phyloP scores from a whole-genome alignment of 768 basidiomycete genomes.

The Sporobolomyces phaffii region DNA sequence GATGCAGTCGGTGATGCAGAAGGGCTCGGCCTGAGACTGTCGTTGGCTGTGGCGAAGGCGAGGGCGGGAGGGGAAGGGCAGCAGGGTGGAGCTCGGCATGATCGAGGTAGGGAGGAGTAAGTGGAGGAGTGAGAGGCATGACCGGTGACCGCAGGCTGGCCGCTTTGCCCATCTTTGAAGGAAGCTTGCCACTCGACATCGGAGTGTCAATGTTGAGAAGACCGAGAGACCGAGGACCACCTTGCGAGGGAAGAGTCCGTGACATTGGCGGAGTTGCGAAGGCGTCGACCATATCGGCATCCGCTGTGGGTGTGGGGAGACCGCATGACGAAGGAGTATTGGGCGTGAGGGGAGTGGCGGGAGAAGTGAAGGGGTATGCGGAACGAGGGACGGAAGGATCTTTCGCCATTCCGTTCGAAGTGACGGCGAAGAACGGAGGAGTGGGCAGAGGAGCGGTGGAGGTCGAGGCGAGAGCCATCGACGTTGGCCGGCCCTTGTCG shows the following conservation, averaged over 20 bases:
- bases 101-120: conserved; percentile 27
- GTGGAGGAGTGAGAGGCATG: conserved; percentile 35
- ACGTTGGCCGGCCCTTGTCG: conserved; percentile 13
- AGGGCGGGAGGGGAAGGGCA: neutral
- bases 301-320: neutral
- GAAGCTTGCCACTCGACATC: conserved; percentile 4
- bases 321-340: neutral
- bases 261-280: conserved; percentile 33
- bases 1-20: conserved; percentile 35
- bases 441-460: neutral
- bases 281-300: conserved; percentile 22
- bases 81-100: neutral
- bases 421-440: conserved; percentile 8
- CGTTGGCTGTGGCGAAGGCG: conserved; percentile 5
- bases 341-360: neutral
- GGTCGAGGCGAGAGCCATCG: neutral
- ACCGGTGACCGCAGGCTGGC: conserved; percentile 6
- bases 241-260: neutral
- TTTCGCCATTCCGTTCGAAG: neutral
- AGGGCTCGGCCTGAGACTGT: conserved; percentile 30
- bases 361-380: neutral
- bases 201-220: conserved; percentile 11
- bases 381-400: neutral
- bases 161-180: conserved; percentile 17
- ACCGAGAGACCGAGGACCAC: neutral